Evolutionary conservation across 768 basidiomycete genomes (phyloP).

Genomic region (Tylopilus sp.): DNA sequence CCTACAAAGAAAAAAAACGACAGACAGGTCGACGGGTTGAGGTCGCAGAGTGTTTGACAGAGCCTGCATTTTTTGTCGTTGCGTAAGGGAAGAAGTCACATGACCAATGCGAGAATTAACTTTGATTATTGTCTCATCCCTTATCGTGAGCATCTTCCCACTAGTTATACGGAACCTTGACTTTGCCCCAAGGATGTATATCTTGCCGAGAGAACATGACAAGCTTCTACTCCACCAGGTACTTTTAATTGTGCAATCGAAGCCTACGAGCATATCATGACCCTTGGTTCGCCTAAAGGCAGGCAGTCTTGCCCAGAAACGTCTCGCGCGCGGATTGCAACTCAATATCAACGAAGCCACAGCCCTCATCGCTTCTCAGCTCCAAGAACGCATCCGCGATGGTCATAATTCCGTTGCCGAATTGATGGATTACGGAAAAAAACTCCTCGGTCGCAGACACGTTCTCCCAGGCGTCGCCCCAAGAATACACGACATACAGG

Average conservation of each 20-base stretch:
- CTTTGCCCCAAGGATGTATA: slow-evolving; percentile 46
- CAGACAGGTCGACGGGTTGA: not conserved
- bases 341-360: slow-evolving; percentile 87
- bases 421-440: slow-evolving; percentile 92
- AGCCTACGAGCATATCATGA: not conserved
- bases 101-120: not conserved
- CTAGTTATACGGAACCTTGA: not conserved
- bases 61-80: not conserved
- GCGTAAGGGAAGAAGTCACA: slow-evolving; percentile 9
- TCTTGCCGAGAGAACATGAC: slow-evolving; percentile 71
- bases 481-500: slow-evolving; percentile 83
- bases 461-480: slow-evolving; percentile 79
- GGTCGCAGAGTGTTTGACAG: too few species aligned
- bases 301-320: slow-evolving; percentile 89
- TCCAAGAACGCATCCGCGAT: slow-evolving; percentile 95
- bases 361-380: slow-evolving; percentile 86
- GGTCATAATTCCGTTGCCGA: slow-evolving; percentile 80
- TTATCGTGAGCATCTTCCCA: slow-evolving; percentile 2
- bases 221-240: slow-evolving; percentile 75
- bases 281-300: slow-evolving; percentile 41
- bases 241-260: slow-evolving; percentile 3
- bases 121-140: not conserved
- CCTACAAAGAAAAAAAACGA: not conserved
- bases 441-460: slow-evolving; percentile 81
- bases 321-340: slow-evolving; percentile 87